phyloP scores from a whole-genome alignment of 305 asterid genomes.

The Solanum hybrid region DNA sequence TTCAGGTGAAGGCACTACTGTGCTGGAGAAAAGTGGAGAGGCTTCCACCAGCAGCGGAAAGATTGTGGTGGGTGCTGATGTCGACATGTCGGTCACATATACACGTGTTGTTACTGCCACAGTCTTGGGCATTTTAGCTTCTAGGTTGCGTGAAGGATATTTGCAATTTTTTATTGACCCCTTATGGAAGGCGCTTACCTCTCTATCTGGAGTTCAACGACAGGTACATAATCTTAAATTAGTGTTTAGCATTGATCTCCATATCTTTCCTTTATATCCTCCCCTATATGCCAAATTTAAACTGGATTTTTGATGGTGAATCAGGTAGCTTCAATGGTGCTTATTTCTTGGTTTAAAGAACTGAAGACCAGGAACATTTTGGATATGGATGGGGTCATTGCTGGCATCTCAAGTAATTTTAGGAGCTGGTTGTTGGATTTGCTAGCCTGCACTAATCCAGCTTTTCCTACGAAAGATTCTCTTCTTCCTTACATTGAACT shows the following conservation, averaged over 20 bases:
- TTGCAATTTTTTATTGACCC: constrained; percentile 69
- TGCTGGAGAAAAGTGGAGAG: constrained; percentile 56
- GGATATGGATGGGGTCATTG: constrained; percentile 39
- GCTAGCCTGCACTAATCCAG: constrained; percentile 81
- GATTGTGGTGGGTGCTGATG: constrained; percentile 89
- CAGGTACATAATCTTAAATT: constrained; percentile 46
- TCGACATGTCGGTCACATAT: constrained; percentile 73
- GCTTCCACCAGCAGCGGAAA: constrained; percentile 47
- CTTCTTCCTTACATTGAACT: constrained; percentile 85
- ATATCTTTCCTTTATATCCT: neutral
- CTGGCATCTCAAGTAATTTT: constrained; percentile 53
- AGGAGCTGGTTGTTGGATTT: constrained; percentile 63
- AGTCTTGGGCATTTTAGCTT: constrained; percentile 77
- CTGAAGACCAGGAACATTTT: constrained; percentile 28
- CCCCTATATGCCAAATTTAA: neutral
- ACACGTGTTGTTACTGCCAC: constrained; percentile 90
- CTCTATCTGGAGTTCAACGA: constrained; percentile 90
- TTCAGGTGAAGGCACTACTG: constrained; percentile 30
- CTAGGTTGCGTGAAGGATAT: constrained; percentile 56
- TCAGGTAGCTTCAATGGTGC: constrained; percentile 90
- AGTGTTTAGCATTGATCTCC: neutral
- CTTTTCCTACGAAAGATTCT: constrained; percentile 84
- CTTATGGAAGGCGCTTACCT: constrained; percentile 71
- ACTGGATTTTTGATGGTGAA: constrained; percentile 9
- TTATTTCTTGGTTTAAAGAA: constrained; percentile 91